Percentiles rank a stretch among this genome's conserved stretches.
Evolutionary conservation across 768 basidiomycete genomes (phyloP).

Genomic region (Termitomyces sp.): DNA sequence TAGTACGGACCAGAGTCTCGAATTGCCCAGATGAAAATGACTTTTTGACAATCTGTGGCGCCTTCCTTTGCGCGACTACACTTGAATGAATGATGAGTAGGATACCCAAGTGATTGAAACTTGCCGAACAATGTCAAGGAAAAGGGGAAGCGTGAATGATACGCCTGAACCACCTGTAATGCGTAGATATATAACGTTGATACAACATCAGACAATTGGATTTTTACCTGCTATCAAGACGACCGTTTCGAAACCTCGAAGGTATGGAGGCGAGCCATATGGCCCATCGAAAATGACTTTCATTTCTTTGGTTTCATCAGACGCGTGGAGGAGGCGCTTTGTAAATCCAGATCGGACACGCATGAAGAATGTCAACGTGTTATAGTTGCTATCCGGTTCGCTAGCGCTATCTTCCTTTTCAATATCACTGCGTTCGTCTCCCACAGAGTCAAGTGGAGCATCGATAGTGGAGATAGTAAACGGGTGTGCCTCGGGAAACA

Average conservation of each 20-base stretch:
- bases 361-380: slow-evolving; percentile 49
- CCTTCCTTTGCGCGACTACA: slow-evolving; percentile 5
- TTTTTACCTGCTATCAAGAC: slow-evolving; percentile 43
- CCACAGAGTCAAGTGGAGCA: slow-evolving; percentile 2
- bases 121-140: slow-evolving; percentile 41
- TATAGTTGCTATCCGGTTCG: neutral
- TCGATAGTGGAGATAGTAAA: slow-evolving; percentile 56
- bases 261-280: slow-evolving; percentile 42
- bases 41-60: neutral
- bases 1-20: slow-evolving; percentile 31
- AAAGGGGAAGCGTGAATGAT: slow-evolving; percentile 42
- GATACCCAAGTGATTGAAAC: slow-evolving; percentile 5
- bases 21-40: slow-evolving; percentile 40
- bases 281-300: slow-evolving; percentile 59
- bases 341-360: slow-evolving; percentile 62
- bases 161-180: slow-evolving; percentile 43
- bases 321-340: slow-evolving; percentile 35
- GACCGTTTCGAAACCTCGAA: slow-evolving; percentile 39
- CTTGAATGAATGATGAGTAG: neutral
- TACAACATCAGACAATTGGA: neutral
- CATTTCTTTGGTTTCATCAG: slow-evolving; percentile 22
- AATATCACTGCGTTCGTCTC: neutral
- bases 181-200: neutral
- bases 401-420: neutral
- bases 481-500: slow-evolving; percentile 54